Conservation (phyloP, 345 rosid species). For the Hibiscus trionum region DNA sequence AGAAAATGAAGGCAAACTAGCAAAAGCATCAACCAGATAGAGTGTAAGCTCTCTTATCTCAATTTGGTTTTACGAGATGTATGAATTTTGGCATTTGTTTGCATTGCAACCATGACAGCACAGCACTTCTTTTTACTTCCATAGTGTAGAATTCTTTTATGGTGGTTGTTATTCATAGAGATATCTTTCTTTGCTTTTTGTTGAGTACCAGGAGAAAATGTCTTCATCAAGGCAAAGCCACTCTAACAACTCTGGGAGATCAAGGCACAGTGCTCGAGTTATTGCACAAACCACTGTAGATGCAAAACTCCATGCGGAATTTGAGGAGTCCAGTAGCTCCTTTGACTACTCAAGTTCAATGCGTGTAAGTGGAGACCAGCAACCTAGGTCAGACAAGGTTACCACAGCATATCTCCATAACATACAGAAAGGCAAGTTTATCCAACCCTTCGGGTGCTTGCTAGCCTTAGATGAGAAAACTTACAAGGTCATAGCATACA, state of each 20-base stretch:
- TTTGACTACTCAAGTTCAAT: constrained; percentile 87
- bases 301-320: constrained; percentile 87
- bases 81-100: background rate
- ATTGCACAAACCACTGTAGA: constrained; percentile 83
- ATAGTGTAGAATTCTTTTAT: background rate
- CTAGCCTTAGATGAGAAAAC: constrained; percentile 88
- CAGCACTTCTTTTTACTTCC: background rate
- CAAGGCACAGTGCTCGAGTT: constrained; percentile 47
- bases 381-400: constrained; percentile 70
- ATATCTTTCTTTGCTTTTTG: background rate
- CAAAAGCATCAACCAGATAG: background rate
- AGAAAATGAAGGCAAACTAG: background rate
- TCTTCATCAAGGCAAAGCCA: constrained; percentile 77
- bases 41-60: background rate
- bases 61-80: background rate
- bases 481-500: constrained; percentile 75
- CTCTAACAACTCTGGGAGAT: constrained; percentile 55
- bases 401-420: constrained; percentile 91
- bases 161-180: background rate
- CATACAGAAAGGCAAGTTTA: constrained; percentile 87
- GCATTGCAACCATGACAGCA: background rate
- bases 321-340: constrained; percentile 82
- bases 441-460: constrained; percentile 96
- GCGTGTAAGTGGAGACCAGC: constrained; percentile 44
- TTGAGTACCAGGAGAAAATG: constrained; percentile 34